Base-by-base conservation (phyloP, 306 rosid species). In the Macrotyloma uniflorum region DNA sequence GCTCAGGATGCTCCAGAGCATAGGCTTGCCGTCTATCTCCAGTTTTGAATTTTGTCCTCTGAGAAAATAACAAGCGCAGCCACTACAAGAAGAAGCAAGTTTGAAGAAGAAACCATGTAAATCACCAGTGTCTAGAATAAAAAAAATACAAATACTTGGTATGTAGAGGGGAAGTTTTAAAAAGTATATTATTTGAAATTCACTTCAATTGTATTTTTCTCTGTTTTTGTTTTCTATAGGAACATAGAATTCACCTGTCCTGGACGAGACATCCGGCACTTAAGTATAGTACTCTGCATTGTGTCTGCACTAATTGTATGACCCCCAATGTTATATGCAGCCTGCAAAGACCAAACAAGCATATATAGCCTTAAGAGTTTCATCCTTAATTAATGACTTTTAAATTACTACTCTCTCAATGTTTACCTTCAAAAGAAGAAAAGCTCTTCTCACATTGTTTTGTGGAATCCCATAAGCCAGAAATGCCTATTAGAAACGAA, bases 391-490 rank as follows among this genome's bases (percentile, higher is more conserved):
- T 49, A 67, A 80, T 53, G 53, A 50, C 64, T 65, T n/a, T 9
- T 16, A 54, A 59, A 79, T 30, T 32, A 26, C 61, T 11, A 24
- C 42, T 67, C 24, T 55, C 55, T 59, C 63, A 73, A 2, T 55
- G 76, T 82, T 81, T 79, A 96, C 99, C 99, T 96, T 96, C 35
- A 96, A 83, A 62, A 93, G 96, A 72, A 90, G 91, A 79, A 91
- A 87, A 12, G 75, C 84, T 78, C 97, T 87, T 85, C 87, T 93
- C 83, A 93, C 86, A 73, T 84, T 96, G 88, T 91, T 93, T 74
- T 89, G 97, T 74, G 98, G 98, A 85, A 96, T 90, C 57, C 98
- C 99, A 62, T 96, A 91, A 45, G 98, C 98, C 93, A 96, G 87
- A 89, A 81, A 96, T 75, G 99, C 98, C 99, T 96, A 82, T 46